Base-by-base conservation (phyloP, 2,329 filamentous ascomycete genomes). In the Sporothrix inflata region DNA sequence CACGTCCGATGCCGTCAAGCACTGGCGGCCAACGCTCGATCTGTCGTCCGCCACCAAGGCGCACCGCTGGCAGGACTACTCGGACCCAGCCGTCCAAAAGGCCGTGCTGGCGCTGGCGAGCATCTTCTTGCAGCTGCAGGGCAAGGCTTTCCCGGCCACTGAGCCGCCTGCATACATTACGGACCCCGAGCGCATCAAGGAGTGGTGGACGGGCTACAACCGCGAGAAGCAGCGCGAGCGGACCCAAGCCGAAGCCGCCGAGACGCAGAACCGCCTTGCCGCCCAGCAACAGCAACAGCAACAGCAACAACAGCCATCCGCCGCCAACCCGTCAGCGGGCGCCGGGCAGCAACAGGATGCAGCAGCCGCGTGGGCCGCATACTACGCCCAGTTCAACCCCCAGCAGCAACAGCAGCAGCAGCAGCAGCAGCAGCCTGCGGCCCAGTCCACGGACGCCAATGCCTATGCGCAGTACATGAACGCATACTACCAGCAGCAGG, bases 161-260 rank as follows among this genome's bases (percentile, higher is more conserved):
- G 82, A 85, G 57, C 85, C 88, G 3, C 87, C 88, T 0, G 82
- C 83, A 21, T 88, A 86, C 83, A 82, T 89, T 74, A 79, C 79
- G 27, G 82, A 85, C 42, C 78, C 83, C 2, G 84, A 84, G 42
- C 83, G 83, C 73, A 80, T 84, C 0, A 83, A 83, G 11, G 84
- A 87, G 74, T 90, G 87, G 87, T 85, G 84, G 80, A 78, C 83
- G 12, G 86, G 85, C 0, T 85, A 83, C 74, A 77, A 79, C 47
- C 78, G 78, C 57, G 81, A 83, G 63, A 78, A 79, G 47, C 75
- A 77, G 71, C 75, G 74, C 12, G 55, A 73, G 51, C 81, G 61
- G 79, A 84, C 63, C 9, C 82, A 82, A 71, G 81, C 78, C 67
- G 79, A 80, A 38, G 80, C 82, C 1, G 82, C 53, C 30, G 47